These are phyloP conservation scores for Bromus sterilis DNA, from an alignment of 176 grass and related monocot genomes.

Conservation along the genomic window DNA sequence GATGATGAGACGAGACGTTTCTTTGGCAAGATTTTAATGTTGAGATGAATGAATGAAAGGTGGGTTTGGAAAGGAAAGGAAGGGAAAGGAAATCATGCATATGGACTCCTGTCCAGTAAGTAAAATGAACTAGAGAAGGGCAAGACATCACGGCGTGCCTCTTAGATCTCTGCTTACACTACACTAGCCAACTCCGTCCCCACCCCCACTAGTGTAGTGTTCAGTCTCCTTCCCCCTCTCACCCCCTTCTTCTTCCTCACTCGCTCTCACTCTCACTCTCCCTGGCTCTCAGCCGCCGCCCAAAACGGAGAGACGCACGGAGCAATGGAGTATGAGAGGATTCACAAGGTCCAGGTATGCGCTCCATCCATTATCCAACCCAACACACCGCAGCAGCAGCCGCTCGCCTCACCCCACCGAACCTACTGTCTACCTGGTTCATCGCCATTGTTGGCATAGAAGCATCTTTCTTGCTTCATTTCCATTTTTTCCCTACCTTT, in stretches of 20 bases:
- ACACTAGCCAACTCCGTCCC: not conserved
- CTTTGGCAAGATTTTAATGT: too few species aligned
- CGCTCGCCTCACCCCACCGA: not conserved
- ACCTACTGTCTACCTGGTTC: not conserved
- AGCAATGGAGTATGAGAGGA: conserved; percentile 96
- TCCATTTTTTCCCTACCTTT: not conserved
- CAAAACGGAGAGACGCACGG: not conserved
- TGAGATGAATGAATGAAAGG: too few species aligned
- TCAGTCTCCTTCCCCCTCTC: not conserved
- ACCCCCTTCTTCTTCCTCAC: not conserved
- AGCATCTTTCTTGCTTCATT: not conserved
- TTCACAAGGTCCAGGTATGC: conserved; percentile 84
- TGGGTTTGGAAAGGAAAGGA: too few species aligned
- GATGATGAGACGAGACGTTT: conserved; percentile 9
- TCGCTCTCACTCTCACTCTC: not conserved
- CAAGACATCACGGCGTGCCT: conserved; percentile 4
- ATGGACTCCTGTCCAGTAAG: conserved; percentile 10
- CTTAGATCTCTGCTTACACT: conserved; percentile 37
- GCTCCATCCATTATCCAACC: not conserved
- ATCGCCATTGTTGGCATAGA: not conserved
- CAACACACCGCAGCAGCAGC: too few species aligned
- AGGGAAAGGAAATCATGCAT: too few species aligned
- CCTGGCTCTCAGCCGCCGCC: not conserved
- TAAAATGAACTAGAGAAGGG: not conserved
- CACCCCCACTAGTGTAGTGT: not conserved